These are phyloP conservation scores for Delonix regia DNA, from an alignment of 306 rosid genomes.

Conservation along the genomic window DNA sequence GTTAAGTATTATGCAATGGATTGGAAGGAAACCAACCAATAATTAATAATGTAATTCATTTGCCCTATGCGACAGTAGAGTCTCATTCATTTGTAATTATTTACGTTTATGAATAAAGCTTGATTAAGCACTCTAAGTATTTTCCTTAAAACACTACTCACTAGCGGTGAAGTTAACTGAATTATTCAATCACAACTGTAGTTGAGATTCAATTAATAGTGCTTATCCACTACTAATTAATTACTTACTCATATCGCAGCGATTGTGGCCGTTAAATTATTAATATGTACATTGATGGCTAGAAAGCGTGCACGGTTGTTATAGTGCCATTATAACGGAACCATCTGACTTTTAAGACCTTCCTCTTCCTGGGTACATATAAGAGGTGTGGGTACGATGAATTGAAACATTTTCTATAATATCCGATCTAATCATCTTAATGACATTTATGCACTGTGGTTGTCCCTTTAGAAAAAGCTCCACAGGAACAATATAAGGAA, in stretches of 20 bases:
- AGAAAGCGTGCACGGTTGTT: background rate
- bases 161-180: background rate
- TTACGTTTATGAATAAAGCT: too few species aligned
- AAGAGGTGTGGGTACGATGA: background rate
- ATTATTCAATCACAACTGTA: too few species aligned
- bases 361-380: background rate
- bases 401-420: background rate
- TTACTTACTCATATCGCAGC: too few species aligned
- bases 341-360: background rate
- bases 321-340: background rate
- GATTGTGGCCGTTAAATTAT: constrained; percentile 19
- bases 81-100: too few species aligned
- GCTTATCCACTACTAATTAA: background rate
- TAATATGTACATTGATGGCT: background rate
- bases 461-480: constrained; percentile 32
- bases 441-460: constrained; percentile 15
- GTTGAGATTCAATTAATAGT: background rate
- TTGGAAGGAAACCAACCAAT: too few species aligned
- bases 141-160: too few species aligned
- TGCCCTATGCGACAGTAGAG: background rate
- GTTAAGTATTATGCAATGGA: too few species aligned
- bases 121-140: too few species aligned
- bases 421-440: background rate
- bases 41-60: too few species aligned
- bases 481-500: constrained; percentile 15